Percentiles rank a stretch among this genome's conserved stretches.
Evolutionary conservation across 192 early-diverging fungal species (phyloP).

Genomic region (Coemansia sp.): DNA sequence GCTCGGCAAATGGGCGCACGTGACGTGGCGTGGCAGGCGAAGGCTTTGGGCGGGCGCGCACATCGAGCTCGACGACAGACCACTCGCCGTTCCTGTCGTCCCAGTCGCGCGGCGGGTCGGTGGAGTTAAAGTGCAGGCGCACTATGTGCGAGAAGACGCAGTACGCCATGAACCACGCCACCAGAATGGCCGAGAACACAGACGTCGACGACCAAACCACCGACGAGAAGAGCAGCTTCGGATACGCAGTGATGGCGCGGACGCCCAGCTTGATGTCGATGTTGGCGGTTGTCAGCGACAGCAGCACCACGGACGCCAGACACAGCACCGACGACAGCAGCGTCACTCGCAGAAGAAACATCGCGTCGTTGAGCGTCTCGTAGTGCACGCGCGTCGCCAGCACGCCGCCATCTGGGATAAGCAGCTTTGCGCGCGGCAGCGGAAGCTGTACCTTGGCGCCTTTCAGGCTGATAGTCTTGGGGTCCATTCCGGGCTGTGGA

Average conservation of each 20-base stretch:
- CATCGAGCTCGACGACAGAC: conserved; percentile 49
- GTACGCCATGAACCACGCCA: conserved; percentile 49
- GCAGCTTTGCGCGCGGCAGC: conserved; percentile 42
- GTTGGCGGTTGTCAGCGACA: conserved; percentile 46
- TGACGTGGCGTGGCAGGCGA: not conserved
- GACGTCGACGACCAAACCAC: conserved; percentile 49
- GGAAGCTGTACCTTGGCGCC: conserved; percentile 7
- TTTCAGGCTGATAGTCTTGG: conserved; percentile 6
- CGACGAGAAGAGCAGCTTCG: conserved; percentile 50
- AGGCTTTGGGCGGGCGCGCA: conserved; percentile 25
- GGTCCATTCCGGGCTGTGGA: not conserved
- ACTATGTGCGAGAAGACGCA: conserved; percentile 50
- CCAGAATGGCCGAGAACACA: conserved; percentile 51
- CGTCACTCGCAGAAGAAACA: conserved; percentile 43
- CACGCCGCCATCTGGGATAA: conserved; percentile 46
- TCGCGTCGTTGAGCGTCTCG: conserved; percentile 52
- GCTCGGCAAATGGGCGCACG: not conserved
- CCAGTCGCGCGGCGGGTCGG: conserved; percentile 54
- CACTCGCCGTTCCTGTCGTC: conserved; percentile 54
- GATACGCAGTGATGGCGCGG: conserved; percentile 39
- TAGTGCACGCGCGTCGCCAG: conserved; percentile 52
- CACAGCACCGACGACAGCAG: conserved; percentile 33
- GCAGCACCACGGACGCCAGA: conserved; percentile 33
- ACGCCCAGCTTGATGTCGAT: conserved; percentile 43
- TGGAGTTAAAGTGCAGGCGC: conserved; percentile 45